These are phyloP conservation scores for Ambrosia hybrid DNA, from an alignment of 140 eudicot genomes.

Conservation along the genomic window DNA sequence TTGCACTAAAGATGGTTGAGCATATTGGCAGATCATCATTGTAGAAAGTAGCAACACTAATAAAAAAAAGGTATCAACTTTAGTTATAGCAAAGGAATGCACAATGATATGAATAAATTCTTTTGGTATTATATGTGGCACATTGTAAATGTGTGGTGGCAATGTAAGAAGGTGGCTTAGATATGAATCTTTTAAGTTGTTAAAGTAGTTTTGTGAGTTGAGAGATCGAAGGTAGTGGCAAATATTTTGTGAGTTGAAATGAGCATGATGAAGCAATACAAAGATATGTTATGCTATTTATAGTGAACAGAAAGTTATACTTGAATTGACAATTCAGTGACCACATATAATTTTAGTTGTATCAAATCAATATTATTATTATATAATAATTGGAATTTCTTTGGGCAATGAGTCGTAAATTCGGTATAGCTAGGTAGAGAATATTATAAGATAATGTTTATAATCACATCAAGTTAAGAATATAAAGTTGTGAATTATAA, in stretches of 20 bases:
- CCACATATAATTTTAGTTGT: no score
- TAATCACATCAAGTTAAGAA: no score
- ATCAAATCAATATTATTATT: no score
- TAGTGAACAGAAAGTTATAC: constrained; percentile 22
- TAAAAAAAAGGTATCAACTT: no score
- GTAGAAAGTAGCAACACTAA: background rate
- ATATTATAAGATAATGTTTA: no score
- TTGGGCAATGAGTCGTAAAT: no score
- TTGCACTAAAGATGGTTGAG: constrained; percentile 43
- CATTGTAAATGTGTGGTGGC: constrained; percentile 32
- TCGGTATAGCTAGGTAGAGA: no score
- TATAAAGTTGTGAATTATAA: no score
- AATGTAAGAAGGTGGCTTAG: constrained; percentile 24
- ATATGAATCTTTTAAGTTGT: constrained; percentile 24
- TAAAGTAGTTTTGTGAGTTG: constrained; percentile 10
- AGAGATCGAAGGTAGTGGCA: constrained; percentile 8
- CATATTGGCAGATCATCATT: constrained; percentile 33
- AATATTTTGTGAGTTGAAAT: constrained; percentile 10
- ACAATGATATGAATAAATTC: constrained; percentile 8
- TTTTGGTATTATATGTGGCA: constrained; percentile 30
- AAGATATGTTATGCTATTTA: constrained; percentile 23
- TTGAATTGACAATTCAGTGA: constrained; percentile 19
- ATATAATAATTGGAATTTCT: no score
- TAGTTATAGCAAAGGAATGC: no score
- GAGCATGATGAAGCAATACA: constrained; percentile 38